A percentile compares a stretch with the other conserved stretches of the same genome.
phyloP scores from a whole-genome alignment of 306 rosid genomes.

The Glycine latifolia region DNA sequence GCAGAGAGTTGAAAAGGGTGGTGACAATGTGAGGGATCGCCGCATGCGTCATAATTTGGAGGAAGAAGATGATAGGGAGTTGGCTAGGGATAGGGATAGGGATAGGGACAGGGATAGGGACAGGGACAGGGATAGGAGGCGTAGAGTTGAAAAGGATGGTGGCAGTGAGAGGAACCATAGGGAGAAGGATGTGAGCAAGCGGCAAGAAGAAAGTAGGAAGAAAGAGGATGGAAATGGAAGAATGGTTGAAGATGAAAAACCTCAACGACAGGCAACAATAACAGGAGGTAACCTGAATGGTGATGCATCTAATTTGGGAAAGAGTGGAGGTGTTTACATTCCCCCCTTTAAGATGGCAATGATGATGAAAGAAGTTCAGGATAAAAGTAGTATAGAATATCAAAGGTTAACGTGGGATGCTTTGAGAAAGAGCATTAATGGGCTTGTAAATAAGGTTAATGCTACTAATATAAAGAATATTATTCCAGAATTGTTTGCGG shows the following conservation, averaged over 20 bases:
- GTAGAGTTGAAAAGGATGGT: background rate
- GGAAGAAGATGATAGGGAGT: slow-evolving; percentile 22
- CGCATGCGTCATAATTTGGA: background rate
- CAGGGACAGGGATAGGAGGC: background rate
- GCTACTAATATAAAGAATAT: slow-evolving; percentile 87
- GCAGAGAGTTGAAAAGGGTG: slow-evolving; percentile 8
- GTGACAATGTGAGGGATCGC: slow-evolving; percentile 25
- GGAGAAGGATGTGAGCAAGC: slow-evolving; percentile 20
- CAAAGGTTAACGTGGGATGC: slow-evolving; percentile 98
- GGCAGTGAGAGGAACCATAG: background rate
- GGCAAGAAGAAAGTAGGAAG: slow-evolving; percentile 48
- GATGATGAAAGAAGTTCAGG: slow-evolving; percentile 92
- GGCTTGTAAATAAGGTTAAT: slow-evolving; percentile 94
- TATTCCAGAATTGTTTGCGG: slow-evolving; percentile 79
- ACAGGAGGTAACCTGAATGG: slow-evolving; percentile 54
- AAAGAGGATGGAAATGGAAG: slow-evolving; percentile 56
- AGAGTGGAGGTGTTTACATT: slow-evolving; percentile 92
- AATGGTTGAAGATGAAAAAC: slow-evolving; percentile 43
- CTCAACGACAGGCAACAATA: slow-evolving; percentile 47
- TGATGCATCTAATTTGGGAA: slow-evolving; percentile 67
- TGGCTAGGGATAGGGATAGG: background rate
- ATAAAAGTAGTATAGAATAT: slow-evolving; percentile 84
- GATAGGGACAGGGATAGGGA: slow-evolving; percentile 11
- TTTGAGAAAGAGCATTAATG: slow-evolving; percentile 91
- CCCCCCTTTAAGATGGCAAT: slow-evolving; percentile 95